A percentile compares a stretch with the other conserved stretches of the same genome.
Evolutionary conservation across 352 stramenopile species (phyloP).

Genomic region (Globisporangium radiosum): DNA sequence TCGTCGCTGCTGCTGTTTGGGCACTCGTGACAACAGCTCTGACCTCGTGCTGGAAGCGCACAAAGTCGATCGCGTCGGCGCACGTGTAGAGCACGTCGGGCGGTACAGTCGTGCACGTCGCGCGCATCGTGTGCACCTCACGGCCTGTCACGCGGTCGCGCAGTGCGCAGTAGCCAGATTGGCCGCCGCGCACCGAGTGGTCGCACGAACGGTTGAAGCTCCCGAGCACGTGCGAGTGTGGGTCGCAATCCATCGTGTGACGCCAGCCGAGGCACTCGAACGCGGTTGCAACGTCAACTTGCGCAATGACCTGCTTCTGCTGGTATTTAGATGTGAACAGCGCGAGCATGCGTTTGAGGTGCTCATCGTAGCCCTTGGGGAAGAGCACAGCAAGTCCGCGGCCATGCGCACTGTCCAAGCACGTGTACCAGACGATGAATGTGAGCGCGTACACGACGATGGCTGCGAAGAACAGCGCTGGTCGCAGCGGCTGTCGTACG

Average conservation of each 20-base stretch:
- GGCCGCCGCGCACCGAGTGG: conserved; percentile 25
- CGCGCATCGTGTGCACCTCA: conserved; percentile 32
- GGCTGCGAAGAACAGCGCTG: conserved; percentile 9
- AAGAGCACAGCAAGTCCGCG: conserved; percentile 6
- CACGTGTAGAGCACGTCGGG: conserved; percentile 35
- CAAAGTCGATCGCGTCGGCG: conserved; percentile 35
- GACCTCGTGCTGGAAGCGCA: conserved; percentile 19
- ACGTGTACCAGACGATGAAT: conserved; percentile 16
- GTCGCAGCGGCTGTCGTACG: neutral
- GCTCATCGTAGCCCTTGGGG: conserved; percentile 11
- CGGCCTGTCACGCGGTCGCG: conserved; percentile 23
- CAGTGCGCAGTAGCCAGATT: conserved; percentile 47
- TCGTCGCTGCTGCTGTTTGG: neutral
- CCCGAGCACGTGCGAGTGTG: conserved; percentile 16
- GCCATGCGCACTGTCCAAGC: conserved; percentile 4
- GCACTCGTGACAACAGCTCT: conserved; percentile 2
- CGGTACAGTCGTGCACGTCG: conserved; percentile 25
- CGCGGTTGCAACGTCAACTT: too few species aligned
- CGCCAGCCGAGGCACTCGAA: conserved; percentile 42
- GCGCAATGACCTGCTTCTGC: neutral
- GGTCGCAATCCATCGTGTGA: conserved; percentile 37
- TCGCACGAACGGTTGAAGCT: conserved; percentile 34
- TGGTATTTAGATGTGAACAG: conserved; percentile 1
- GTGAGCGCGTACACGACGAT: conserved; percentile 14
- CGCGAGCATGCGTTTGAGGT: conserved; percentile 15